Evolutionary conservation across 768 basidiomycete species (phyloP), one percentile per base, ranked within the genome.

Genomic region (Brasilioporus rufonigricans): DNA sequence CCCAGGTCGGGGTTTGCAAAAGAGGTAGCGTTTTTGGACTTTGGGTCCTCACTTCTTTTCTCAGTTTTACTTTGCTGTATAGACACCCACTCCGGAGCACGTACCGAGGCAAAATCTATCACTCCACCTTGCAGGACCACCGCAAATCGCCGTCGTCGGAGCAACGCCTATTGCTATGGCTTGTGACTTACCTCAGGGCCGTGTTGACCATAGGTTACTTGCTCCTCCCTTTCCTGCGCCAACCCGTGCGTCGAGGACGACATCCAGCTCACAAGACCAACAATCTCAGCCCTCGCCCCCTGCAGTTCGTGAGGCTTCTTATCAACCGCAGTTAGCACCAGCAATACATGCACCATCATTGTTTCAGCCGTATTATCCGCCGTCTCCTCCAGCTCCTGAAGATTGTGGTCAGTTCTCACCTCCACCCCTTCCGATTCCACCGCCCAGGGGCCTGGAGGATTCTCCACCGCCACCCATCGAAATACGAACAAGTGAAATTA

Each of bases 101-200:
- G 31, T 40, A 18, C 21, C 50, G 2, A 52, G 35, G 46, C 59
- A 55, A 35, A 60, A 49, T 54, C 26, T 59, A 44, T 57, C 36
- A 21, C 48, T 39, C 16, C 48, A 61, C 16, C 49, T 59, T 46
- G 26, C 50, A 46, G 62, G 48, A 35, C 64, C 59, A 24, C 69
- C 69, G 4, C 69, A 72, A 46, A 71, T 71, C 18, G 61, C 69
- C 24, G 59, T 71, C 19, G 65, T 71, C 12, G 66, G 63, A 26
- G 66, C 69, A 45, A 72, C 69, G 21, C 69, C 69, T 5, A 21
- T 61, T 19, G 39, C 60, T 14, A 35, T 50, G 16, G 21, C 46
- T 24, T 56, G 52, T 21, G 61, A 72, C 10, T 50, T 71, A n/a
- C 69, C 69, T 11, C 57, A 61, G 9, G 45, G 47, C 35, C 60